Conservation (phyloP, 1,139 yeast species). For the Protomyces inouyei region DNA sequence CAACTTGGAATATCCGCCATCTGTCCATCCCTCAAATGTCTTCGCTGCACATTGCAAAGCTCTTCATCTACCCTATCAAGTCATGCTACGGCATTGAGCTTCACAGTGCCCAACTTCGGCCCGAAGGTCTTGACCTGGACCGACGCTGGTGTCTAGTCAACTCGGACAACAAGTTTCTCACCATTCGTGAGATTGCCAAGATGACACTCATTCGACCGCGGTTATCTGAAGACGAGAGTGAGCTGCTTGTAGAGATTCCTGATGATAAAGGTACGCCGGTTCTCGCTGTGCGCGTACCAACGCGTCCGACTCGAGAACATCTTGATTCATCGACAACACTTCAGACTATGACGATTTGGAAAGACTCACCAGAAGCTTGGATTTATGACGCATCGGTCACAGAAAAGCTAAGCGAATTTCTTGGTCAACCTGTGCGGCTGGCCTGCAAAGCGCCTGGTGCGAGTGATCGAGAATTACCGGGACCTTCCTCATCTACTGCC, state of each 20-base stretch:
- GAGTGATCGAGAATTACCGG: background rate
- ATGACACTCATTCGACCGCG: slow-evolving; percentile 15
- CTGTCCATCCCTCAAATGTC: background rate
- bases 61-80: slow-evolving; percentile 25
- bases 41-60: background rate
- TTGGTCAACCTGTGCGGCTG: slow-evolving; percentile 14
- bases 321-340: background rate
- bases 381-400: background rate
- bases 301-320: background rate
- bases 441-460: slow-evolving; percentile 10
- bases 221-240: background rate
- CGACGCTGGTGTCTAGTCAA: slow-evolving; percentile 13
- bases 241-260: background rate
- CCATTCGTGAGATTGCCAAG: slow-evolving; percentile 11
- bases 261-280: background rate
- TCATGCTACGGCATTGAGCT: slow-evolving; percentile 20
- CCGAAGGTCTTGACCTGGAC: slow-evolving; percentile 19
- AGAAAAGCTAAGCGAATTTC: background rate
- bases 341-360: slow-evolving; percentile 12
- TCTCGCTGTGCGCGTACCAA: background rate
- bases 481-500: background rate
- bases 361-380: background rate
- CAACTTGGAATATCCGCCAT: no score
- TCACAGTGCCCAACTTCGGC: background rate
- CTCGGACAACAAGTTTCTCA: slow-evolving; percentile 17